These are phyloP conservation scores for Protomyces macrosporus DNA, from an alignment of 1,139 yeast genomes.

Conservation along the genomic window DNA sequence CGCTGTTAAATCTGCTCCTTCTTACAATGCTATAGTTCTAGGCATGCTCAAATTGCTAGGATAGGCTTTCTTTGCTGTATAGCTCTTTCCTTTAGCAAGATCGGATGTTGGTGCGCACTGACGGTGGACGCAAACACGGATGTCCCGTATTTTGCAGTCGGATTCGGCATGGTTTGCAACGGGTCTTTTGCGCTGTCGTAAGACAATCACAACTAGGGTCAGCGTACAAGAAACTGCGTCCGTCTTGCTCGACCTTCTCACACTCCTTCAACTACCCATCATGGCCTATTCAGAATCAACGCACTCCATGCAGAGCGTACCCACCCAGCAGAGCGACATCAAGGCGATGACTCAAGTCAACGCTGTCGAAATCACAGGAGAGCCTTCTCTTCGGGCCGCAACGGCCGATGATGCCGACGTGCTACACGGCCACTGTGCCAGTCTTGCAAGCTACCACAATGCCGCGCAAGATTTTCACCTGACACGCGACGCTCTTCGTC, in stretches of 20 bases:
- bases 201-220: too few species aligned
- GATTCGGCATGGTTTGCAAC: too few species aligned
- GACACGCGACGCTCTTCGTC: neutral
- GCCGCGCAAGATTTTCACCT: neutral
- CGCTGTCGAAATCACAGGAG: too few species aligned
- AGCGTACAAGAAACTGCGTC: too few species aligned
- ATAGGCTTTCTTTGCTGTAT: neutral
- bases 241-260: too few species aligned
- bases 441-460: neutral
- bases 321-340: too few species aligned
- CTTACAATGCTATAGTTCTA: neutral
- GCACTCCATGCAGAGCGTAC: too few species aligned
- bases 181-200: too few species aligned
- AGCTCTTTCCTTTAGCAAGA: neutral
- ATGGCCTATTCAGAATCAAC: too few species aligned
- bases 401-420: neutral
- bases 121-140: neutral
- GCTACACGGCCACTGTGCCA: neutral
- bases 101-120: neutral
- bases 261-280: too few species aligned
- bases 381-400: neutral
- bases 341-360: too few species aligned
- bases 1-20: neutral
- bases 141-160: neutral
- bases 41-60: neutral